Conservation (phyloP, 768 basidiomycete genomes). For the Tylopilus subfusipes region DNA sequence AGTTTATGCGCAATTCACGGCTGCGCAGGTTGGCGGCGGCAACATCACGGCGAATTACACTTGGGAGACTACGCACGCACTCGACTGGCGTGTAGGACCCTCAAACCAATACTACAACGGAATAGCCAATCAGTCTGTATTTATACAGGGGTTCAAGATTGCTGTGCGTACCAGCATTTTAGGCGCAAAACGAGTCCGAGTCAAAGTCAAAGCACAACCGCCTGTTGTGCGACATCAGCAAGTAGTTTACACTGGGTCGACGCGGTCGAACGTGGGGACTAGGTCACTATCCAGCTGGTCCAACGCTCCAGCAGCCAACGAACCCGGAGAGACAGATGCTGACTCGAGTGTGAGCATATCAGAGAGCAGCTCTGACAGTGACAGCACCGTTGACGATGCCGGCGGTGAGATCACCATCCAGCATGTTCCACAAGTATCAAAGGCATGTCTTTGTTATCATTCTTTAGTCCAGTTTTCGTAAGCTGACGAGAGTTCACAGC, state of each 20-base stretch:
- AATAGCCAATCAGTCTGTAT: background rate
- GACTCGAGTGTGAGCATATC: background rate
- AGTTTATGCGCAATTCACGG: background rate
- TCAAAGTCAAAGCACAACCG: background rate
- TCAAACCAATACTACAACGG: background rate
- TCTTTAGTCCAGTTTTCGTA: too few species aligned
- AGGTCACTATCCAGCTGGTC: background rate
- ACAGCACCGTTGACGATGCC: background rate
- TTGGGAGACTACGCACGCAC: background rate
- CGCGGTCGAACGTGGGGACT: background rate
- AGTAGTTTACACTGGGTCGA: background rate
- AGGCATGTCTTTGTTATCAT: background rate
- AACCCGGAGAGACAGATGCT: background rate
- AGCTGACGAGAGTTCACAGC: background rate
- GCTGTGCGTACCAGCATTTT: background rate
- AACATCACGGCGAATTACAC: background rate
- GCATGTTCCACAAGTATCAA: background rate
- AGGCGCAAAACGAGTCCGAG: background rate
- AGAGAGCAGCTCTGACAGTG: background rate
- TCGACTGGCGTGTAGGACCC: background rate
- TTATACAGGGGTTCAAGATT: background rate
- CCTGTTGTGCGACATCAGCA: background rate
- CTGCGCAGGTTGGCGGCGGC: background rate
- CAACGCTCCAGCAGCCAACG: background rate
- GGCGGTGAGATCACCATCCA: background rate